phyloP scores from a whole-genome alignment of 352 stramenopile genomes.

The Achlya hypogyna region DNA sequence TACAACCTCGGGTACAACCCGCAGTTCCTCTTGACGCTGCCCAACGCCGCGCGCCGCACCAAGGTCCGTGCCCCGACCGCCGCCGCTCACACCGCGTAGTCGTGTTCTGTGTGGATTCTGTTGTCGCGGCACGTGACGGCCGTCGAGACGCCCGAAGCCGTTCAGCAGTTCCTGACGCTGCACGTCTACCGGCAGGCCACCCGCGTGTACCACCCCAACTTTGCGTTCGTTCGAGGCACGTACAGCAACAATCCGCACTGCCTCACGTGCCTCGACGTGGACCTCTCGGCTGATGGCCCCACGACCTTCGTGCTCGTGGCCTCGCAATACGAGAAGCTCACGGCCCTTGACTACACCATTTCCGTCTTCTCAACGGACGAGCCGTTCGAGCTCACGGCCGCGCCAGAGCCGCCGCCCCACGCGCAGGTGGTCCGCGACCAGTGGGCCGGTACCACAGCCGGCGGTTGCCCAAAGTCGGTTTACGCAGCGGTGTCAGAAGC shows the following conservation, averaged over 20 bases:
- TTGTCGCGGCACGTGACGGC: conserved; percentile 87
- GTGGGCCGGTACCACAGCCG: background rate
- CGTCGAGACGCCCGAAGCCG: conserved; percentile 43
- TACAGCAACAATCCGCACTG: conserved; percentile 92
- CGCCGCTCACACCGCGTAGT: background rate
- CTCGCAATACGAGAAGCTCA: conserved; percentile 88
- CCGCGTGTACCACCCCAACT: conserved; percentile 80
- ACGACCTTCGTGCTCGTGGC: conserved; percentile 78
- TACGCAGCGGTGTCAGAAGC: background rate
- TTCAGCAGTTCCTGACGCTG: conserved; percentile 81
- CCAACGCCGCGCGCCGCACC: conserved; percentile 20
- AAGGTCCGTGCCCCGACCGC: background rate
- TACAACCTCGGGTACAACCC: conserved; percentile 90
- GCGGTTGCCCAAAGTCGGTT: conserved; percentile 6
- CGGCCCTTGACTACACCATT: conserved; percentile 83
- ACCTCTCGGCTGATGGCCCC: conserved; percentile 36
- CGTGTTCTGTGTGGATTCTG: conserved; percentile 84
- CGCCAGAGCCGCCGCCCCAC: background rate
- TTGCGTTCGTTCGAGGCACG: conserved; percentile 64
- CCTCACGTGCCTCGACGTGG: conserved; percentile 78
- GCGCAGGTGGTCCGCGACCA: background rate
- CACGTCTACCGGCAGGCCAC: conserved; percentile 72
- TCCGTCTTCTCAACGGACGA: conserved; percentile 66
- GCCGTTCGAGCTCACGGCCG: conserved; percentile 5
- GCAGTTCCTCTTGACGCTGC: conserved; percentile 85